Base-by-base conservation (phyloP, 768 basidiomycete species). In the Rhodocollybia butyracea region DNA sequence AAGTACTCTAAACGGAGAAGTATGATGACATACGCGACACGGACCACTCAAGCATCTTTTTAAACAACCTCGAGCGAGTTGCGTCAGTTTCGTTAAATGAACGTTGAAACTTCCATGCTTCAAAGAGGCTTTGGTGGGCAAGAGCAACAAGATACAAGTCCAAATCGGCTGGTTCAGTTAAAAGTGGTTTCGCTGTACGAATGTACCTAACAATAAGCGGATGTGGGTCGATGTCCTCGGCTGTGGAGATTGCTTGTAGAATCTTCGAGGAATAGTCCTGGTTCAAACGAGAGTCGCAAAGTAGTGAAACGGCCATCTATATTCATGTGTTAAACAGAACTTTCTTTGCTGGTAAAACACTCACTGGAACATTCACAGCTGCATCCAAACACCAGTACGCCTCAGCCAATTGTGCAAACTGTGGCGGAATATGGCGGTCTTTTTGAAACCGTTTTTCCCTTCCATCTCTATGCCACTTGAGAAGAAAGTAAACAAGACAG, bases 341-440 rank as follows among this genome's bases (percentile, higher is more conserved):
- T 51, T 12, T 19, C 17, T 12, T 60, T 29, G 10, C 17, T 5
- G 26, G 26, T 45, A 31, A 38, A 46, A 46, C 13, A 80, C 87
- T 59, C 67, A 91, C 90, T 45, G 79, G 67, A 48, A 88, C 66
- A 41, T 84, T 73, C n/a, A 77, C 73, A 11, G 87, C 88, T 2
- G 82, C 77, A 69, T 94, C 91, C 57, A 94, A 71, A 66, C 82
- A 72, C 87, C 88, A 94, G 71, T 93, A 93, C 63, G 91, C 91
- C 71, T 90, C 86, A n/a, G 88, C 82, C 45, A 93, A 77, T 3
- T 78, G 72, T 6, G 79, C 75, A 63, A 91, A 92, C 61, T 91
- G 91, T 2, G 89, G 86, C 3, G 88, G 84, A 57, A 94, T 85
- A 61, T 79, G 82, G 27, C 78, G 71, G 67, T 81, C 67, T 67